phyloP scores from a whole-genome alignment of 768 basidiomycete genomes.

The Mycena epipterygia region DNA sequence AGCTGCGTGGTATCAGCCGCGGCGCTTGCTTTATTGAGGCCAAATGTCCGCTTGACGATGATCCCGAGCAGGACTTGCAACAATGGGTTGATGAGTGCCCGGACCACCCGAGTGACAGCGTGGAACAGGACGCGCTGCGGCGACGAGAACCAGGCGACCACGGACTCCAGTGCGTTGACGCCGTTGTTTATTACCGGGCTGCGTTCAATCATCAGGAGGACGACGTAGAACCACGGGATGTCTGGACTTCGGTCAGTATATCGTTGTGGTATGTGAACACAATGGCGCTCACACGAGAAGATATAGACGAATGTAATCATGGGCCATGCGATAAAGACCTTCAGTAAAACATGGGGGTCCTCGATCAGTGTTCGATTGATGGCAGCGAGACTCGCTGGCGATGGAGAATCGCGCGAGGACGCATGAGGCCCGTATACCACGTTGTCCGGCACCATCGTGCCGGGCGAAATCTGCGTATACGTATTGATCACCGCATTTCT shows the following conservation, averaged over 20 bases:
- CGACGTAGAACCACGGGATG: slow-evolving; percentile 56
- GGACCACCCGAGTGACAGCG: slow-evolving; percentile 53
- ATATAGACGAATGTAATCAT: slow-evolving; percentile 50
- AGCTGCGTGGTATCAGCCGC: slow-evolving; percentile 45
- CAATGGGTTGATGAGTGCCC: slow-evolving; percentile 52
- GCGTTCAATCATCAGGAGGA: slow-evolving; percentile 52
- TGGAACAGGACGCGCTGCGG: slow-evolving; percentile 56
- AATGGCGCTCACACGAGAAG: slow-evolving; percentile 47
- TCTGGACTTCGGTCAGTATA: slow-evolving; percentile 38
- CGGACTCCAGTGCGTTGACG: slow-evolving; percentile 53
- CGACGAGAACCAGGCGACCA: slow-evolving; percentile 59
- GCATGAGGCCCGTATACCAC: slow-evolving; percentile 61
- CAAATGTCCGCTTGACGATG: slow-evolving; percentile 55
- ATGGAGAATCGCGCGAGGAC: slow-evolving; percentile 54
- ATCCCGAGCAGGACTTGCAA: slow-evolving; percentile 56
- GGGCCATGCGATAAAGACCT: slow-evolving; percentile 55
- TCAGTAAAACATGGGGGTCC: slow-evolving; percentile 48
- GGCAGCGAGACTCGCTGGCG: slow-evolving; percentile 50
- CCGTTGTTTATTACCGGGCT: slow-evolving; percentile 40
- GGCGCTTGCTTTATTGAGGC: slow-evolving; percentile 48
- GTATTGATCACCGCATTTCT: slow-evolving; percentile 56
- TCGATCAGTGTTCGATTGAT: slow-evolving; percentile 53
- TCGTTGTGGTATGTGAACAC: neutral
- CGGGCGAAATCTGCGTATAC: slow-evolving; percentile 58
- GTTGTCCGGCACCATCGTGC: slow-evolving; percentile 51